Evolutionary conservation across 106 monocot species (phyloP), one percentile per base, ranked within the genome.

Genomic region (Vanilla planifolia): DNA sequence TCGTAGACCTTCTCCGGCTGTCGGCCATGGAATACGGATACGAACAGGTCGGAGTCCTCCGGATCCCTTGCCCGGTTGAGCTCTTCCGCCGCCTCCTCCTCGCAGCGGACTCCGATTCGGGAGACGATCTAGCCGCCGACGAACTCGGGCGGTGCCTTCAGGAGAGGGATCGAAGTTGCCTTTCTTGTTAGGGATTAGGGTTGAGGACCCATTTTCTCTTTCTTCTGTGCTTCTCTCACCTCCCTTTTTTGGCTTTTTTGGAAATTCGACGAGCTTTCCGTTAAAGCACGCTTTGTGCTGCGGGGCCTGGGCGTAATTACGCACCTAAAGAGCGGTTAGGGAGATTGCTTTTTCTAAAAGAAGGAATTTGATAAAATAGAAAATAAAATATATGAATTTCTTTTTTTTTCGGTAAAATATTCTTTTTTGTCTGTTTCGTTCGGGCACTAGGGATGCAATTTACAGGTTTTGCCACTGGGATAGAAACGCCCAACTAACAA

Each of bases 11-110:
- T 3, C 72, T 87, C 2, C 65, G 66, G 41, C 57, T 67, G 9
- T 72, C 86, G 11, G 86, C 86, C 8, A 75, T 69, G 51, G 86
- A 79, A 66, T 87, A 82, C 78, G 86, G 86, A 7, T 87, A 87
- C 75, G 63, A 68, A 43, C 86, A 82, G 69, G 33, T 36, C 34
- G 86, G 86, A 0, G 78, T 69, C 5, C 71, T 87, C 19, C 74
- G 86, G 40, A 87, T 87, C 61, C 79, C 86, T 0, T 87, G 86
- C 75, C 55, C 81, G 28, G 86, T 73, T 16, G 27, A 50, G 11
- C 33, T 77, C 46, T 85, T 85, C 68, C 66, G 59, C 23, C 59
- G 46, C 13, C 60, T 80, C 4, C 48, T 70, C 1, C 13, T 25
- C 3, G 2, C 53, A 5, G 34, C 57, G 1, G 57, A 35, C 7